These are phyloP conservation scores for Tulasnella sp. DNA, from an alignment of 768 basidiomycete genomes.

Conservation along the genomic window DNA sequence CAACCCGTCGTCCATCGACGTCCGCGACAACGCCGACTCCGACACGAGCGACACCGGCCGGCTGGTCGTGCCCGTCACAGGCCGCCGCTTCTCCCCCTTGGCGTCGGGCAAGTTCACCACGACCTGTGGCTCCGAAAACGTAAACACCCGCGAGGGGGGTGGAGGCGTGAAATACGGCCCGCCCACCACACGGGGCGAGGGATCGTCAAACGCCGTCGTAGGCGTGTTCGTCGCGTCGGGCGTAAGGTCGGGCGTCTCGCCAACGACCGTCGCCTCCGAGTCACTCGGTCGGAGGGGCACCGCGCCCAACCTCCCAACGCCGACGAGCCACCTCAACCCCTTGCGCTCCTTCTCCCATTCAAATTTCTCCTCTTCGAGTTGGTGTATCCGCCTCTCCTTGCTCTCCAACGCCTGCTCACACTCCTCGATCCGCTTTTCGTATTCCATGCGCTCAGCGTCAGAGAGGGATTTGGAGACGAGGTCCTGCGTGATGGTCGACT, in stretches of 20 bases:
- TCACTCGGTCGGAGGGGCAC: background rate
- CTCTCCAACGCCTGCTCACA: conserved; percentile 10
- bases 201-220: background rate
- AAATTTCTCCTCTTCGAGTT: conserved; percentile 9
- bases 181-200: no score
- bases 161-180: no score
- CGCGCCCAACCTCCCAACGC: background rate
- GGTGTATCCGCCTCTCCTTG: conserved; percentile 4
- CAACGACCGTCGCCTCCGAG: background rate
- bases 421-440: background rate
- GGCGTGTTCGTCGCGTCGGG: background rate
- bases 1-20: conserved; percentile 5
- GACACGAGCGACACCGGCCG: no score
- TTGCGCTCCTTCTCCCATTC: conserved; percentile 16
- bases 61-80: no score
- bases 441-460: conserved; percentile 4
- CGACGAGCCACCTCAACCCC: conserved; percentile 9
- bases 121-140: no score
- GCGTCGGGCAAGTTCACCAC: no score
- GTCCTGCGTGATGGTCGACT: background rate
- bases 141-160: no score
- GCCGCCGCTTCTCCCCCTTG: no score
- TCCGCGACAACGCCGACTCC: background rate
- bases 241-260: no score
- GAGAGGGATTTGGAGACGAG: background rate